Conservation (phyloP, 768 basidiomycete species). For the Amanita pallidorosea region DNA sequence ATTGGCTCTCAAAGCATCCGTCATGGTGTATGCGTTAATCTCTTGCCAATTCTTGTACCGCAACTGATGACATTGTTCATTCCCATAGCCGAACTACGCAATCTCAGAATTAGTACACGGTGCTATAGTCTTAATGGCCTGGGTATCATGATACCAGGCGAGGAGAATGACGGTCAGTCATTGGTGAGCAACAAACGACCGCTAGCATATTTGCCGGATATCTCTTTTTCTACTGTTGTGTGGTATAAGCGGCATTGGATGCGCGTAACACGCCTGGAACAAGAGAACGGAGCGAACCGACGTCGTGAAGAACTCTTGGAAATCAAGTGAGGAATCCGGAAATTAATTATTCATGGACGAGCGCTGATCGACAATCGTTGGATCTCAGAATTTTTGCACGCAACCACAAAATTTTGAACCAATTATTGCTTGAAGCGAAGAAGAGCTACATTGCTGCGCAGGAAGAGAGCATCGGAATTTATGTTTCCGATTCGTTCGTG, state of each 20-base stretch:
- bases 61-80: no score
- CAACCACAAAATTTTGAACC: slow-evolving; percentile 31
- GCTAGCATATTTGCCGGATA: slow-evolving; percentile 33
- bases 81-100: no score
- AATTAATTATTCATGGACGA: no score
- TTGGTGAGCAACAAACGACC: slow-evolving; percentile 17
- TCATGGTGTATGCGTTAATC: slow-evolving; percentile 37
- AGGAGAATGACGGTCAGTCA: slow-evolving; percentile 20
- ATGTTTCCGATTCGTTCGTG: slow-evolving; percentile 31
- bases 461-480: slow-evolving; percentile 41
- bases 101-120: no score
- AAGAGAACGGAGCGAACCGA: no score
- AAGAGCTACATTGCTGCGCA: slow-evolving; percentile 38
- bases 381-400: slow-evolving; percentile 11
- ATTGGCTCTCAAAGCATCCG: slow-evolving; percentile 54
- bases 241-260: slow-evolving; percentile 42
- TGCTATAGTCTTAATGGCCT: slow-evolving; percentile 8
- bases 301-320: no score
- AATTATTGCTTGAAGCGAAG: slow-evolving; percentile 46
- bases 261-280: slow-evolving; percentile 24
- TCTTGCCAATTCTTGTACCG: not conserved
- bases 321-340: no score
- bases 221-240: slow-evolving; percentile 25
- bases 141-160: slow-evolving; percentile 24
- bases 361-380: no score